These are phyloP conservation scores for Graphilbum ipis-grandicollis DNA, from an alignment of 2,329 filamentous ascomycete species.

Conservation along the genomic window DNA sequence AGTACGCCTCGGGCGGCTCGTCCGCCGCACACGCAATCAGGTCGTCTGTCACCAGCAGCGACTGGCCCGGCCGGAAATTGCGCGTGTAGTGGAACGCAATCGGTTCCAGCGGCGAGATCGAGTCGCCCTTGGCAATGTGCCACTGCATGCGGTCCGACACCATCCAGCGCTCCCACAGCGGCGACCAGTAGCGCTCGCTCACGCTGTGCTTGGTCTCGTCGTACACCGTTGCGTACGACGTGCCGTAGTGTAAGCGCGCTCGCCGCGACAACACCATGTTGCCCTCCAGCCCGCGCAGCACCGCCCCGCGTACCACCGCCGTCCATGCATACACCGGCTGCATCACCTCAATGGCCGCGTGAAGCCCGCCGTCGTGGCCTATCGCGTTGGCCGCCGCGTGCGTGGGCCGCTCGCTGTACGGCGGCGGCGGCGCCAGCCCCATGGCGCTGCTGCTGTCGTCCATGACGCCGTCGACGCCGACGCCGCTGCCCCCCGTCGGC, in stretches of 20 bases:
- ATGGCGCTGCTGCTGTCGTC: not conserved
- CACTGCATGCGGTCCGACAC: slow-evolving; percentile 71
- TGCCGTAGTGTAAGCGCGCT: slow-evolving; percentile 63
- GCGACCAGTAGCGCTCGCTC: slow-evolving; percentile 61
- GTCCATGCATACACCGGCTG: slow-evolving; percentile 73
- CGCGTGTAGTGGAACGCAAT: slow-evolving; percentile 75
- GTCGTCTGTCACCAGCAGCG: slow-evolving; percentile 62
- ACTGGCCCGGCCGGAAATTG: slow-evolving; percentile 66
- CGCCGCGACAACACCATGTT: slow-evolving; percentile 63
- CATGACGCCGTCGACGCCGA: not conserved
- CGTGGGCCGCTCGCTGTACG: slow-evolving; percentile 53
- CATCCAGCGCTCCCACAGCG: slow-evolving; percentile 70
- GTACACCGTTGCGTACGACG: slow-evolving; percentile 65
- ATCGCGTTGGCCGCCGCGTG: slow-evolving; percentile 25
- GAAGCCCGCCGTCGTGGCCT: not conserved
- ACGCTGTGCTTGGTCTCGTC: slow-evolving; percentile 59
- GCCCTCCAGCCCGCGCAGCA: slow-evolving; percentile 56
- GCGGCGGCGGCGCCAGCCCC: slow-evolving; percentile 27
- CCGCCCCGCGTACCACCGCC: slow-evolving; percentile 61
- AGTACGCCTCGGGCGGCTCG: slow-evolving; percentile 41
- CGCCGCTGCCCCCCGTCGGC: not conserved
- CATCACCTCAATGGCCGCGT: slow-evolving; percentile 52
- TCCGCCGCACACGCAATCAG: slow-evolving; percentile 61
- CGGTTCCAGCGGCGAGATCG: slow-evolving; percentile 54
- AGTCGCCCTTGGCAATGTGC: slow-evolving; percentile 67